phyloP scores from a whole-genome alignment of 2,329 filamentous ascomycete genomes.

The Trichoderma harzianum region DNA sequence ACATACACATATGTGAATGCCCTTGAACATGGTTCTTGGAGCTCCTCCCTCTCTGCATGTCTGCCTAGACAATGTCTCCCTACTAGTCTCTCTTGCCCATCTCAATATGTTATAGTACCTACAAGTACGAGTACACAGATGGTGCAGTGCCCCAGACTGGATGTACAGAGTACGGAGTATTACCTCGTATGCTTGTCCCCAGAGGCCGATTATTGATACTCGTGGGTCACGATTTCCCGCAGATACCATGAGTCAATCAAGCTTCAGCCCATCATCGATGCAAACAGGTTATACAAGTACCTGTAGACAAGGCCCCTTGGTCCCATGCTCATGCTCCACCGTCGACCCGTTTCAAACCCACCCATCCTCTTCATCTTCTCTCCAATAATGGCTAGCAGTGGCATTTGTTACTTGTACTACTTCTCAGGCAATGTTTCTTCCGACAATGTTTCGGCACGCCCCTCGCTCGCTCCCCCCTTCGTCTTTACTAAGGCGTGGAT shows the following conservation, averaged over 20 bases:
- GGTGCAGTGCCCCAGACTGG: background rate
- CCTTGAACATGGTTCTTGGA: background rate
- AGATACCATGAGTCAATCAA: constrained; percentile 9
- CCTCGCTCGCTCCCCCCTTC: constrained; percentile 4
- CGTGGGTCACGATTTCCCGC: constrained; percentile 11
- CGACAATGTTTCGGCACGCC: background rate
- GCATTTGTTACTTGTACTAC: background rate
- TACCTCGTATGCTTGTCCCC: background rate
- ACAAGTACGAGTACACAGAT: background rate
- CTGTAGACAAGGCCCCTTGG: constrained; percentile 4
- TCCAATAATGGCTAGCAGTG: constrained; percentile 8
- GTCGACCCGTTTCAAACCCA: constrained; percentile 11
- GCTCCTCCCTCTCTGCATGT: background rate
- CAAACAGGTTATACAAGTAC: constrained; percentile 3
- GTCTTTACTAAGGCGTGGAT: background rate
- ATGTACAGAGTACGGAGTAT: background rate
- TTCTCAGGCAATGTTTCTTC: constrained; percentile 6
- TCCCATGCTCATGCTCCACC: constrained; percentile 7
- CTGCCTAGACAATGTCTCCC: background rate
- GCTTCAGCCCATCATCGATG: constrained; percentile 13
- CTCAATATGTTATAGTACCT: background rate
- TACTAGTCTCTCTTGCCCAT: background rate
- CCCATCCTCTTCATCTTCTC: constrained; percentile 10
- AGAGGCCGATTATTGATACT: background rate
- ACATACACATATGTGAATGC: background rate